phyloP scores from a whole-genome alignment of 2,329 filamentous ascomycete species.

The Trichoderma arundinaceum region DNA sequence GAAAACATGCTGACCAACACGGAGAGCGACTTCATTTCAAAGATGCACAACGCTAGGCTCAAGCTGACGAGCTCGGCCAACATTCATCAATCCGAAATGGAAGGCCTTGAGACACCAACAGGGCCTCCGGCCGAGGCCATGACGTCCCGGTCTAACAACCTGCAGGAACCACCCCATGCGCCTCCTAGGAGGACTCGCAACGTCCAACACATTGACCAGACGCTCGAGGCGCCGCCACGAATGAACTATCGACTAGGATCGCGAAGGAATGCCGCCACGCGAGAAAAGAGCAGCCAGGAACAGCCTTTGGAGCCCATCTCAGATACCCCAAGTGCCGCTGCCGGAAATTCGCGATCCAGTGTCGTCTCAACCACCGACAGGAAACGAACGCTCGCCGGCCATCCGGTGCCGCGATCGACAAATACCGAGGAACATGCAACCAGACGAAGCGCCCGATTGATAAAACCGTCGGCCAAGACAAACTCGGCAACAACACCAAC shows the following conservation, averaged over 20 bases:
- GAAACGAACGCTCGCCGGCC: slow-evolving; percentile 92
- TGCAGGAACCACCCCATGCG: slow-evolving; percentile 57
- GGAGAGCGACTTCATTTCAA: slow-evolving; percentile 62
- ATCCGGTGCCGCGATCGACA: slow-evolving; percentile 61
- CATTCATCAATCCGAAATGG: slow-evolving; percentile 50
- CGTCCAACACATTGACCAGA: slow-evolving; percentile 57
- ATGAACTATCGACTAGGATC: slow-evolving; percentile 63
- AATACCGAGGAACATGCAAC: slow-evolving; percentile 64
- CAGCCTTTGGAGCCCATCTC: slow-evolving; percentile 47
- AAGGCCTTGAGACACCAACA: slow-evolving; percentile 67
- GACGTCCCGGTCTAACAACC: slow-evolving; percentile 37
- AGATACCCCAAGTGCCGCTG: slow-evolving; percentile 48
- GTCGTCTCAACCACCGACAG: slow-evolving; percentile 64
- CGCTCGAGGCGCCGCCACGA: slow-evolving; percentile 65
- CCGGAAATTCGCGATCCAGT: slow-evolving; percentile 46
- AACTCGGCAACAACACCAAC: slow-evolving; percentile 62
- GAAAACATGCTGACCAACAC: slow-evolving; percentile 50
- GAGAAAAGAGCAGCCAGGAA: slow-evolving; percentile 40
- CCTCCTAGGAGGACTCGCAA: slow-evolving; percentile 60
- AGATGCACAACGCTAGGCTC: slow-evolving; percentile 58
- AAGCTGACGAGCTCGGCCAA: slow-evolving; percentile 50
- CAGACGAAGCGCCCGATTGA: slow-evolving; percentile 74
- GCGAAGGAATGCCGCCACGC: slow-evolving; percentile 49
- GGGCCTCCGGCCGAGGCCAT: slow-evolving; percentile 38
- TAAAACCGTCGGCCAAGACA: slow-evolving; percentile 71